Conservation (phyloP, 257 asterid species). For the Solanum clarkiae region DNA sequence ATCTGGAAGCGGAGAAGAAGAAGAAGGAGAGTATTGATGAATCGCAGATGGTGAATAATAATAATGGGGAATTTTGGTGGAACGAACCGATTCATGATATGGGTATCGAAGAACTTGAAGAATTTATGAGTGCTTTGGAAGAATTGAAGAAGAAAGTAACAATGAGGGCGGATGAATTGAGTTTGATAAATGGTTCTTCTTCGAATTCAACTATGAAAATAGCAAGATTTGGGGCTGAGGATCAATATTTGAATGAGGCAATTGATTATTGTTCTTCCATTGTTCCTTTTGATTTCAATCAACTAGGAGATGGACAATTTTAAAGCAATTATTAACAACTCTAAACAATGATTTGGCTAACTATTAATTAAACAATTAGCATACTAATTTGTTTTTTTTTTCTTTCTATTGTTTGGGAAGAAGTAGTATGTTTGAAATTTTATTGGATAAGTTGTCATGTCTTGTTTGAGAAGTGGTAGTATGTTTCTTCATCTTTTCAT, state of each 20-base stretch:
- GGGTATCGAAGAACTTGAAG: constrained; percentile 36
- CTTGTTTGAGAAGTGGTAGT: too few relatives aligned
- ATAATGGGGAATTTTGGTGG: constrained; percentile 23
- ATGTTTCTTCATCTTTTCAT: too few relatives aligned
- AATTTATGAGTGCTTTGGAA: constrained; percentile 12
- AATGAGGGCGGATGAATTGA: constrained; percentile 10
- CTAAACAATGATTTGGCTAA: neutral
- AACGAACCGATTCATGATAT: constrained; percentile 10
- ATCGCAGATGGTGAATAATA: neutral
- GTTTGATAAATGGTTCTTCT: neutral
- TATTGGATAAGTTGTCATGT: too few relatives aligned
- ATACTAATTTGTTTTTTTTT: neutral
- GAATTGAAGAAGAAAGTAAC: constrained; percentile 16
- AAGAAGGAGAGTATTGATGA: neutral
- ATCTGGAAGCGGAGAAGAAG: neutral
- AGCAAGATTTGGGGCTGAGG: neutral
- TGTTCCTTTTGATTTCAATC: neutral
- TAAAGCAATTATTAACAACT: neutral
- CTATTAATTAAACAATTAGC: neutral
- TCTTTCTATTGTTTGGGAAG: neutral
- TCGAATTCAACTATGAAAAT: neutral
- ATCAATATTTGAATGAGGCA: neutral
- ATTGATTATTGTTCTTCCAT: neutral
- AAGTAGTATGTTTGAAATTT: too few relatives aligned
- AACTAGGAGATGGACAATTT: neutral